These are phyloP conservation scores for Fusarium praegraminearum DNA, from an alignment of 2,329 filamentous ascomycete genomes.

Conservation along the genomic window DNA sequence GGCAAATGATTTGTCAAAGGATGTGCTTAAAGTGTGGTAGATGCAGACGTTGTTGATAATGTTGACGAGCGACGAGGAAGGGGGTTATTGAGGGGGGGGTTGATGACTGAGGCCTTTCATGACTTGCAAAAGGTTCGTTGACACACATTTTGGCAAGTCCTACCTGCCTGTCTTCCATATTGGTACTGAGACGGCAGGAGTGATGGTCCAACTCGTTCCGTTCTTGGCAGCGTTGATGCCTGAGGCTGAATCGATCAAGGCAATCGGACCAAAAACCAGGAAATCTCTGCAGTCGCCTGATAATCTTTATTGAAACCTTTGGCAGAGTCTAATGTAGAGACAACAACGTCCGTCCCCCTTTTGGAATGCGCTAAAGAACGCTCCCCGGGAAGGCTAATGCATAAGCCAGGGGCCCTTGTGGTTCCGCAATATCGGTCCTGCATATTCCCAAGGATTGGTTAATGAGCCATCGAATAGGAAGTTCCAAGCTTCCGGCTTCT, in stretches of 20 bases:
- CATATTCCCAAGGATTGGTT: slow-evolving; percentile 29
- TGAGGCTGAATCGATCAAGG: not conserved
- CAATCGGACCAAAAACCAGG: not conserved
- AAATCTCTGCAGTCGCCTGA: slow-evolving; percentile 21
- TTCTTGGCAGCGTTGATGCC: not conserved
- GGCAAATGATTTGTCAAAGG: slow-evolving; percentile 35
- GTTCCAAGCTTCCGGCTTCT: slow-evolving; percentile 23
- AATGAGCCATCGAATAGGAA: slow-evolving; percentile 38
- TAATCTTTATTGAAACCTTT: slow-evolving; percentile 26
- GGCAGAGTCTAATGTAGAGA: slow-evolving; percentile 1
- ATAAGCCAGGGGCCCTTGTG: slow-evolving; percentile 23
- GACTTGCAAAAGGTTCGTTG: not conserved
- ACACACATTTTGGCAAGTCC: slow-evolving; percentile 1
- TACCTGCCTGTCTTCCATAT: not conserved
- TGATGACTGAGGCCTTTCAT: slow-evolving; percentile 26
- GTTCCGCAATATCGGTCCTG: slow-evolving; percentile 38
- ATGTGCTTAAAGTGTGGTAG: slow-evolving; percentile 31
- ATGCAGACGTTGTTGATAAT: slow-evolving; percentile 37
- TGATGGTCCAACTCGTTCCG: not conserved
- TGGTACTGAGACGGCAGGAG: not conserved
- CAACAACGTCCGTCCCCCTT: slow-evolving; percentile 7
- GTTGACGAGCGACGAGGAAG: slow-evolving; percentile 3
- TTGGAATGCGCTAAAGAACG: slow-evolving; percentile 30
- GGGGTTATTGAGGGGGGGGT: slow-evolving; percentile 7
- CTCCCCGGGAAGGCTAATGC: slow-evolving; percentile 44